Evolutionary conservation across 345 rosid genomes (phyloP).

Genomic region (Hibiscus syriacus): DNA sequence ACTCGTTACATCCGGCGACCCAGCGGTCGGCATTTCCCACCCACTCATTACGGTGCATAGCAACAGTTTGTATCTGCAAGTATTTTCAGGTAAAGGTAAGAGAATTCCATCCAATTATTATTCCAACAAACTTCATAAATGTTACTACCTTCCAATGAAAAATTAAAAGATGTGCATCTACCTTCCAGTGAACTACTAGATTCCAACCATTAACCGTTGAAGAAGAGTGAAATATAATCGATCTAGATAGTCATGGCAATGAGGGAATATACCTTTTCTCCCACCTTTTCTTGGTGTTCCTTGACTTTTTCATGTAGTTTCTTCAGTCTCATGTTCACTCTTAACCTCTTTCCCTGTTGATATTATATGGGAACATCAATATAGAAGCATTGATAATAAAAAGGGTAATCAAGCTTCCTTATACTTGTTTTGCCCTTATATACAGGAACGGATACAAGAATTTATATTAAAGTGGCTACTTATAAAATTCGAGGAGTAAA

Average conservation of each 20-base stretch:
- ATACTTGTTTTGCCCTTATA: too few relatives aligned
- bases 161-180: too few relatives aligned
- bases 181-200: too few relatives aligned
- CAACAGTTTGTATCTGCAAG: constrained; percentile 68
- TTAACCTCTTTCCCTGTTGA: constrained; percentile 77
- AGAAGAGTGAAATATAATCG: too few relatives aligned
- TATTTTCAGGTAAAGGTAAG: not conserved
- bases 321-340: constrained; percentile 89
- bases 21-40: constrained; percentile 96
- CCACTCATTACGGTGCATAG: constrained; percentile 82
- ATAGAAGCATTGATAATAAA: not conserved
- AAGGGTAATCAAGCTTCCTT: too few relatives aligned
- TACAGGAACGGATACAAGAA: too few relatives aligned
- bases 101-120: not conserved
- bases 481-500: too few relatives aligned
- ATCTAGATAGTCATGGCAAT: constrained; percentile 1
- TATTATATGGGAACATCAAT: not conserved
- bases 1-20: constrained; percentile 95
- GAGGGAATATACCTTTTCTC: constrained; percentile 48
- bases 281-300: constrained; percentile 89
- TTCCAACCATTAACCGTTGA: too few relatives aligned
- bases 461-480: too few relatives aligned
- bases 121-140: too few relatives aligned
- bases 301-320: constrained; percentile 87
- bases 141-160: too few relatives aligned